A percentile compares a stretch with the other conserved stretches of the same genome.
phyloP scores from a whole-genome alignment of 805 yeast species.

The Ogataea chonburiensis region DNA sequence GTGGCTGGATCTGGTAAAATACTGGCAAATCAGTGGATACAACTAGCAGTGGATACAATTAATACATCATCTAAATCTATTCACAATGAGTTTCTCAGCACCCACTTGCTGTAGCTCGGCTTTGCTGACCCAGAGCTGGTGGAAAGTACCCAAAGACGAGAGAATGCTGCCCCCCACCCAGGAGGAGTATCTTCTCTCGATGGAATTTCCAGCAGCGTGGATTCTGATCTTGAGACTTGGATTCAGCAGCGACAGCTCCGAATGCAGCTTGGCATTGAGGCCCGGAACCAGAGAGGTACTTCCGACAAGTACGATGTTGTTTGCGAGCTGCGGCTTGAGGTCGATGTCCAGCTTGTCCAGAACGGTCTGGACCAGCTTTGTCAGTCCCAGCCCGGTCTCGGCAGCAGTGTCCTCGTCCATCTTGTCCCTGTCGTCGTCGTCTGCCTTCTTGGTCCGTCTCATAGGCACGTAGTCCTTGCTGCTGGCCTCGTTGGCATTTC shows the following conservation, averaged over 20 bases:
- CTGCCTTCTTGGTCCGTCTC: slow-evolving; percentile 51
- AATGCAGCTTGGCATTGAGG: slow-evolving; percentile 69
- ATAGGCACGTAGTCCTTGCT: slow-evolving; percentile 72
- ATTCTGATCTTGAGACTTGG: slow-evolving; percentile 86
- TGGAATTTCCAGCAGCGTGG: slow-evolving; percentile 73
- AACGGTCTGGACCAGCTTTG: slow-evolving; percentile 58
- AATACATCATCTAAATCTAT: slow-evolving; percentile 66
- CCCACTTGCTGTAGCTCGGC: slow-evolving; percentile 89
- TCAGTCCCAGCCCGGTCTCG: slow-evolving; percentile 40
- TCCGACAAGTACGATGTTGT: slow-evolving; percentile 85
- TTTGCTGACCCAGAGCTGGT: slow-evolving; percentile 90
- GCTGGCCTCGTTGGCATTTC: slow-evolving; percentile 29
- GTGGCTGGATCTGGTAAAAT: slow-evolving; percentile 54
- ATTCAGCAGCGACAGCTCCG: slow-evolving; percentile 64
- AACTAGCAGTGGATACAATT: slow-evolving; percentile 33
- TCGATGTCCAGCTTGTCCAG: slow-evolving; percentile 70
- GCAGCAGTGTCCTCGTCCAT: slow-evolving; percentile 33
- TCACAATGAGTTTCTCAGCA: slow-evolving; percentile 71
- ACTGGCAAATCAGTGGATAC: slow-evolving; percentile 46
- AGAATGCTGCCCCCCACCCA: slow-evolving; percentile 94
- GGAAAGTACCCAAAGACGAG: slow-evolving; percentile 88
- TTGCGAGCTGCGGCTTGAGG: slow-evolving; percentile 80
- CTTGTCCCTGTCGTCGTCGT: slow-evolving; percentile 32
- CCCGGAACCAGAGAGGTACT: slow-evolving; percentile 81
- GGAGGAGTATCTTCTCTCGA: slow-evolving; percentile 75